A percentile compares a stretch with the other conserved stretches of the same genome.
Evolutionary conservation across 768 basidiomycete species (phyloP).

Genomic region (Russula olivacea): DNA sequence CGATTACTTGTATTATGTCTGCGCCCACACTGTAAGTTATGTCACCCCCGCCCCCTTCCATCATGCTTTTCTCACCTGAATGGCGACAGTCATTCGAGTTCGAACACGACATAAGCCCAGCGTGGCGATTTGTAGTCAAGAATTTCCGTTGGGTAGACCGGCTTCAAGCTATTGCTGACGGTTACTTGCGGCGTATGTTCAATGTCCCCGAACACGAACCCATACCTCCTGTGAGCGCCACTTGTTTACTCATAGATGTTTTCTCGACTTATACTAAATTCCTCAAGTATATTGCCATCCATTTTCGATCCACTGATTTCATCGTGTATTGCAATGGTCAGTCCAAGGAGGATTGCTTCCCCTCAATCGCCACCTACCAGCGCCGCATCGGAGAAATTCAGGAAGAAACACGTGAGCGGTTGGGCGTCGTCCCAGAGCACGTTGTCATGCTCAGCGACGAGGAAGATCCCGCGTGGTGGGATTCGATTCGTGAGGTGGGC

Average conservation of each 20-base stretch:
- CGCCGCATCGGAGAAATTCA: slow-evolving; percentile 33
- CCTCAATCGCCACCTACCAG: slow-evolving; percentile 32
- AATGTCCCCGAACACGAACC: slow-evolving; percentile 27
- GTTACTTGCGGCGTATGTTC: slow-evolving; percentile 32
- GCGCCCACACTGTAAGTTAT: slow-evolving; percentile 30
- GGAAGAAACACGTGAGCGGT: slow-evolving; percentile 32
- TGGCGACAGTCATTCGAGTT: slow-evolving; percentile 31
- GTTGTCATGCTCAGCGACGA: slow-evolving; percentile 44
- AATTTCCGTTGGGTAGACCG: slow-evolving; percentile 34
- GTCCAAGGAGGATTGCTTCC: slow-evolving; percentile 35
- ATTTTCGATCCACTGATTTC: slow-evolving; percentile 19
- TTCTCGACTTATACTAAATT: background rate
- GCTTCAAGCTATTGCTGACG: slow-evolving; percentile 31
- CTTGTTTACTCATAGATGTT: background rate
- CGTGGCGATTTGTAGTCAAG: slow-evolving; percentile 34
- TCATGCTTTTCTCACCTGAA: slow-evolving; percentile 10
- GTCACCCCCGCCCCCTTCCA: background rate
- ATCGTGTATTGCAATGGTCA: slow-evolving; percentile 32
- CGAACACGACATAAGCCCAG: slow-evolving; percentile 32
- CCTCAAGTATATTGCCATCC: slow-evolving; percentile 20
- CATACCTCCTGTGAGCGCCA: slow-evolving; percentile 33
- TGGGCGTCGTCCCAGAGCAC: slow-evolving; percentile 31
- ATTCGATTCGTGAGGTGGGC: slow-evolving; percentile 33
- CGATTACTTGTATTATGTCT: slow-evolving; percentile 39
- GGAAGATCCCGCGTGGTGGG: slow-evolving; percentile 37